Evolutionary conservation across 208 protist species (phyloP), one percentile per base, ranked within the genome.

Genomic region (Crithidia brevicula): DNA sequence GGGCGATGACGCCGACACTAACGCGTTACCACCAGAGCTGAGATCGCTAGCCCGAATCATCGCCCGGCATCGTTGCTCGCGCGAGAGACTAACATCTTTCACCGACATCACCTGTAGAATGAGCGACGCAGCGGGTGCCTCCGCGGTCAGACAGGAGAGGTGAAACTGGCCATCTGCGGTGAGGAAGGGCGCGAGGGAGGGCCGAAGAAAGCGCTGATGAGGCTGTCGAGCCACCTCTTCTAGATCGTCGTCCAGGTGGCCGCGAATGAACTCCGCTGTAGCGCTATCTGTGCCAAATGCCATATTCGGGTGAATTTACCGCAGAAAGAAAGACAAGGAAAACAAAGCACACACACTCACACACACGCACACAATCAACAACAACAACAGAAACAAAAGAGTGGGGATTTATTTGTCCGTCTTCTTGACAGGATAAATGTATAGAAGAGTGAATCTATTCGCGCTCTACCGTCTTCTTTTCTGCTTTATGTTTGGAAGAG

Each of bases 91-190:
- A 8, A 87, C 75, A 45, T 93, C 83, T 47, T 84, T 76, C 6
- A 88, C 71, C 4, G 68, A 64, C 42, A 89, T 81, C 25, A 93
- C 84, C 52, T 93, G 87, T 15, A 93, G 66, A 38, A 86, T 15
- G 20, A 88, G 33, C 9, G 8, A 54, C 38, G 71, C 18, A 1
- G 36, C 30, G 43, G 16, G 1, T 45, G 49, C 43, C 10, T 7
- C 51, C 3, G 49, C 1, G 1, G 11, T 25, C 10, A 8, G 25
- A 9, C 1, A 22, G 15, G 60, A 11, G 30, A 65, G 40, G 33
- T 18, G 22, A 27, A 79, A 22, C 16, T 68, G 28, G 6, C 72
- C 73, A 20, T 65, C 36, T 8, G 50, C 27, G 0, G 50, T 42
- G 31, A 68, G 50, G 40, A 65, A 65, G 8, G 75, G 59, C 9